phyloP scores from a whole-genome alignment of 2,329 filamentous ascomycete genomes.

The Stagonosporopsis chrysanthemi region DNA sequence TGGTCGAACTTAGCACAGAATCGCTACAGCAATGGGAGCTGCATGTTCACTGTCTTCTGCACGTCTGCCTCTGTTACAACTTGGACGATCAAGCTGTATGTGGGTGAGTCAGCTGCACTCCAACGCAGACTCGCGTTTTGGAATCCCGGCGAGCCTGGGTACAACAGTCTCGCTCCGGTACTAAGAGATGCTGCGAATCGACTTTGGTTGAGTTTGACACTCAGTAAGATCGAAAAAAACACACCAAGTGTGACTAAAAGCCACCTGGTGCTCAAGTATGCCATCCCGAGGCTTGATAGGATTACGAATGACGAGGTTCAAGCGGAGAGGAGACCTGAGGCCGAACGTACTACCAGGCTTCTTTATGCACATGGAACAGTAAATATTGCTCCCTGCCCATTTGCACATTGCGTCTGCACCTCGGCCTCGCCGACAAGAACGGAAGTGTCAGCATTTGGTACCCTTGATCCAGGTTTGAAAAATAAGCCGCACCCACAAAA shows the following conservation, averaged over 20 bases:
- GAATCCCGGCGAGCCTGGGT: background rate
- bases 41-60: conserved; percentile 23
- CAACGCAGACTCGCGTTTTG: background rate
- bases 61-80: conserved; percentile 31
- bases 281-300: background rate
- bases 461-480: too few relatives aligned
- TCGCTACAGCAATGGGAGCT: background rate
- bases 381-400: too few relatives aligned
- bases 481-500: too few relatives aligned
- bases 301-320: too few relatives aligned
- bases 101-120: conserved; percentile 23
- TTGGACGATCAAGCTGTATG: conserved; percentile 30
- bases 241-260: background rate
- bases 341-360: background rate
- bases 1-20: background rate
- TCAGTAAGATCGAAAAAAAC: background rate
- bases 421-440: background rate
- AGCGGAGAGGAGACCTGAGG: background rate
- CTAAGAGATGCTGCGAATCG: background rate
- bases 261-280: background rate
- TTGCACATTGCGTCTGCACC: background rate
- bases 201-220: background rate
- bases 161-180: background rate
- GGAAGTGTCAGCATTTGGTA: background rate
- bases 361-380: background rate